Base-by-base conservation (phyloP, 2,329 filamentous ascomycete species). In the Ophiocordyceps camponoti-leonardi region DNA sequence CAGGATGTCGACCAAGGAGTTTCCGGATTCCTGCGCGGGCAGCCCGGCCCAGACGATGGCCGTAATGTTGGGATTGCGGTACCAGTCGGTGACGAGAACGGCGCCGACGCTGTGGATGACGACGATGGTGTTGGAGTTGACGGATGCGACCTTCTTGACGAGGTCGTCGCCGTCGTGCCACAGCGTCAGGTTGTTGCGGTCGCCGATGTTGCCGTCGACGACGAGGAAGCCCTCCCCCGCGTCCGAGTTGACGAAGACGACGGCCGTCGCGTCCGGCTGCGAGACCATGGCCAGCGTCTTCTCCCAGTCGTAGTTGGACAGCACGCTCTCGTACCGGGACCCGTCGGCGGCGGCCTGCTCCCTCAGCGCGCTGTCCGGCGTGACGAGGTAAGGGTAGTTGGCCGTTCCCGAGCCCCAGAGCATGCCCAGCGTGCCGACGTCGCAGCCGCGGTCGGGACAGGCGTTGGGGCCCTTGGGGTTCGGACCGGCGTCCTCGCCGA, bases 241-340 rank as follows among this genome's bases (percentile, higher is more conserved):
- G 58, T 88, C 73, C 14, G 87, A 80, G 53, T 94, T 94, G 56
- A 85, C 88, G 54, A 96, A 96, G 12, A 95, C 87, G 40, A 98
- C 73, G 51, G 88, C 69, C 1, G 80, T 79, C 14, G 77, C 79
- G 47, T 78, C 67, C n/a, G 74, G 69, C 53, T 83, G 72, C 10
- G 66, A 65, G 13, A 83, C 65, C 2, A 93, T 61, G 0, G 60
- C 67, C 52, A 77, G 63, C 42, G 79, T 79, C 57, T 84, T 58
- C 64, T 68, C 58, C 69, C 80, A 54, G 61, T 77, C 64, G 54
- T 77, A 73, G 64, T 80, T 81, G 61, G 78, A 69, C 11, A 83
- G 68, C 49, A 86, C 69, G 55, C 81, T 79, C 61, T 84, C 81
- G 49, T 81, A 72, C 4, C 68, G 65, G 8, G 69, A 67, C 37